Percentiles rank a stretch among this genome's conserved stretches.
Conservation (phyloP, 352 stramenopile species). For the Thraustotheca clavata region DNA sequence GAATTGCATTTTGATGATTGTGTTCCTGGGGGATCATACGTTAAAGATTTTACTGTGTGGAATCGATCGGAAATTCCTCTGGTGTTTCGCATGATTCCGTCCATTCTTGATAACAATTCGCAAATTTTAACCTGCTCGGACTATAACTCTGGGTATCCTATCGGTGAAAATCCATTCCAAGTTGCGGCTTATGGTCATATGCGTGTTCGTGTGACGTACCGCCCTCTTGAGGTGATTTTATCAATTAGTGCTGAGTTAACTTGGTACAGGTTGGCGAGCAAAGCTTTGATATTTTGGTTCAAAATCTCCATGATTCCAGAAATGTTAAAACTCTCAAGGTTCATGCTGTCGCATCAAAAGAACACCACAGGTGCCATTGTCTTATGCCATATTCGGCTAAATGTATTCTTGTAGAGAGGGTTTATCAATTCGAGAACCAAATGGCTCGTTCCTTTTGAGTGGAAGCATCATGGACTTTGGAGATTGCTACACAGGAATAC, state of each 20-base stretch:
- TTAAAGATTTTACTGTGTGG: constrained; percentile 87
- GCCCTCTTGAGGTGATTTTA: constrained; percentile 52
- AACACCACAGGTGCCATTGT: constrained; percentile 64
- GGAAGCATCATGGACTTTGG: constrained; percentile 84
- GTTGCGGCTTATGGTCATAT: constrained; percentile 78
- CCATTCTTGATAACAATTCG: constrained; percentile 61
- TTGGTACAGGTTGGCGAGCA: constrained; percentile 58
- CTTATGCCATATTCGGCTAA: background rate
- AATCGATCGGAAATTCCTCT: constrained; percentile 84
- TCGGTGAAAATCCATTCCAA: constrained; percentile 73
- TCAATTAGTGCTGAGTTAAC: constrained; percentile 17
- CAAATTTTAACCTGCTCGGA: constrained; percentile 73
- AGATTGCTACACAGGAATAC: constrained; percentile 78
- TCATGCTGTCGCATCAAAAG: constrained; percentile 80
- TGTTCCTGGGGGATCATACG: constrained; percentile 74
- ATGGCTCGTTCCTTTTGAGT: constrained; percentile 76
- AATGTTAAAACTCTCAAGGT: constrained; percentile 84
- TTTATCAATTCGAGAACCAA: constrained; percentile 78
- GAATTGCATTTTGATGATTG: constrained; percentile 86
- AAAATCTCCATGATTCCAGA: constrained; percentile 77
- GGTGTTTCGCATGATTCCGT: constrained; percentile 77
- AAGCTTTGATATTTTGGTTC: constrained; percentile 80
- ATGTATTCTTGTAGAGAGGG: constrained; percentile 48
- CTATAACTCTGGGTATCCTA: constrained; percentile 79
- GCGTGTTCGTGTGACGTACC: constrained; percentile 79